Conservation (phyloP, 1,284 basidiomycete genomes). For the Marasmius sp. region DNA sequence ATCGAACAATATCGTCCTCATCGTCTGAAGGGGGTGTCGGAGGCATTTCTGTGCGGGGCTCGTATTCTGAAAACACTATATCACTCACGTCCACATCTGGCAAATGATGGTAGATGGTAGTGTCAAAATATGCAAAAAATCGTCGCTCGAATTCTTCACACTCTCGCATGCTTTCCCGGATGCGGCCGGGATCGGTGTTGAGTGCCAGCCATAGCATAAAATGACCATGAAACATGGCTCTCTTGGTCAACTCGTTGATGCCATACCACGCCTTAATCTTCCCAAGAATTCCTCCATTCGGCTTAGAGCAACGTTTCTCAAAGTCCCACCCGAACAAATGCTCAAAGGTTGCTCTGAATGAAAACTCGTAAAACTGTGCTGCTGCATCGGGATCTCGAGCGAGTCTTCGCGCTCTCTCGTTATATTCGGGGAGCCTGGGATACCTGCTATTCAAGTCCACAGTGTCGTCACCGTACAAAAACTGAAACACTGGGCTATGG, state of each 20-base stretch:
- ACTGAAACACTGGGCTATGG: slow-evolving; percentile 25
- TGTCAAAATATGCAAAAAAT: slow-evolving; percentile 8
- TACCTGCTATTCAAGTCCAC: slow-evolving; percentile 16
- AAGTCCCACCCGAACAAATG: slow-evolving; percentile 18
- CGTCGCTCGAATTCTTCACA: slow-evolving; percentile 8
- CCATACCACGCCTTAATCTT: slow-evolving; percentile 28
- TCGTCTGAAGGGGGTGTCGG: neutral
- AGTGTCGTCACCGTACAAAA: slow-evolving; percentile 24
- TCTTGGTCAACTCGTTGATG: slow-evolving; percentile 28
- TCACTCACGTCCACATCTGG: neutral
- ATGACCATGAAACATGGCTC: slow-evolving; percentile 29
- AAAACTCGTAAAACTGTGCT: slow-evolving; percentile 28
- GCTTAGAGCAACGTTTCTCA: neutral
- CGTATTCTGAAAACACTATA: neutral
- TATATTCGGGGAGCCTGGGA: slow-evolving; percentile 4
- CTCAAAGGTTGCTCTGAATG: slow-evolving; percentile 19
- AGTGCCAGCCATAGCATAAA: slow-evolving; percentile 31
- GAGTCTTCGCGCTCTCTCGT: slow-evolving; percentile 16
- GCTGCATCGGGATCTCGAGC: slow-evolving; percentile 25
- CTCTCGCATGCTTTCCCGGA: slow-evolving; percentile 8
- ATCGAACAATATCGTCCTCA: neutral
- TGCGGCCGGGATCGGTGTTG: slow-evolving; percentile 19
- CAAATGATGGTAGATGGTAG: slow-evolving; percentile 2
- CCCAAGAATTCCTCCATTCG: slow-evolving; percentile 24
- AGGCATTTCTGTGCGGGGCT: neutral